Evolutionary conservation across 2,329 filamentous ascomycete genomes (phyloP), one percentile per base, ranked within the genome.

Genomic region (Beauveria scarabaeidicola): DNA sequence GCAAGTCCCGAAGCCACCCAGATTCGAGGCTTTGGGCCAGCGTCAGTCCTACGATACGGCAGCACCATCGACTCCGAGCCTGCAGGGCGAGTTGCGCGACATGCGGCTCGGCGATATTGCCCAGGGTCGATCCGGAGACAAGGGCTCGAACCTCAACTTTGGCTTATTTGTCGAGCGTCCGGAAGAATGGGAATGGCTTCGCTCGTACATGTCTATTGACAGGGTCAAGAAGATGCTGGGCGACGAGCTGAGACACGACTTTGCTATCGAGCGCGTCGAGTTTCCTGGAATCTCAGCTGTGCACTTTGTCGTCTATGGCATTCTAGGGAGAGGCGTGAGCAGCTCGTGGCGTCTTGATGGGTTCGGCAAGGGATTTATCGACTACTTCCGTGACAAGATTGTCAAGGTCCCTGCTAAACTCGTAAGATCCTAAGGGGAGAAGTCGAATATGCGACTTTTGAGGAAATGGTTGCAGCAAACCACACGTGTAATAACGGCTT

Each of bases 161-260:
- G 77, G 77, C 0, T 73, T 79, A 61, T 82, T 77, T 63, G 75
- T 78, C 5, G 68, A 74, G 5, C 63, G 73, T 19, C 66, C 68
- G 1, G 74, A 78, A 50, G 76, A 79, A 63, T 80, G 73, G 63
- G 69, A 75, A 5, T 79, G 77, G 77, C 63, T 80, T 15, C 70
- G 75, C 40, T 69, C 68, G 1, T 48, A 78, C 5, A 66, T 81
- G 64, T 78, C 72, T 0, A 66, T 69, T 9, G 68, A 67, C 27
- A 66, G 66, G 1, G 66, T 72, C 56, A 66, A 69, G 23, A 21
- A n/a, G n/a, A n/a, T n/a, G n/a, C n/a, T n/a, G n/a, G n/a, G n/a
- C n/a, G n/a, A n/a, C n/a, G n/a, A n/a, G n/a, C n/a, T n/a, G n/a
- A n/a, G n/a, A n/a, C n/a, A n/a, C n/a, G 10, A 44, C 15, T n/a